Conservation (phyloP, 2,329 filamentous ascomycete species). For the Rachicladosporium sp. region DNA sequence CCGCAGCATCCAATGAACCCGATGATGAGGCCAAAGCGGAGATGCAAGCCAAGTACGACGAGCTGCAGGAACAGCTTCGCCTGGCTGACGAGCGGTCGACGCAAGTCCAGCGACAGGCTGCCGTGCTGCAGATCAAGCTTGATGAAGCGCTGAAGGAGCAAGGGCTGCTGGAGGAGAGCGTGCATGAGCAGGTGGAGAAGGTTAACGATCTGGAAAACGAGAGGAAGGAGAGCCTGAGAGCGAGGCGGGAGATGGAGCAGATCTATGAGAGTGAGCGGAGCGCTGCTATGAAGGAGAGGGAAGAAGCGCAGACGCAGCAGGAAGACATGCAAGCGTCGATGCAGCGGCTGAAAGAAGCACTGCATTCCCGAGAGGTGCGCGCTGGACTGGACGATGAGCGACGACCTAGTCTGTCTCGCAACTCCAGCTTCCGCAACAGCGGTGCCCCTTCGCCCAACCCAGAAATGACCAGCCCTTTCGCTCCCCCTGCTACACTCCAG, state of each 20-base stretch:
- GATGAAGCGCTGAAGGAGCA: constrained; percentile 79
- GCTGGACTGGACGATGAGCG: constrained; percentile 39
- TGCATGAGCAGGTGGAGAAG: constrained; percentile 76
- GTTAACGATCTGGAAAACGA: constrained; percentile 72
- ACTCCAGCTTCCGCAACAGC: constrained; percentile 17
- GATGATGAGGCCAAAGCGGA: constrained; percentile 64
- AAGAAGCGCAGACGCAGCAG: constrained; percentile 70
- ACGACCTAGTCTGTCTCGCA: constrained; percentile 37
- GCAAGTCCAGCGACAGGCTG: constrained; percentile 72
- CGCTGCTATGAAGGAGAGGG: constrained; percentile 80
- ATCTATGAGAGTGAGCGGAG: constrained; percentile 86
- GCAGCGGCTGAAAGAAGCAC: constrained; percentile 78
- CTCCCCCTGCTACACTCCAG: constrained; percentile 70
- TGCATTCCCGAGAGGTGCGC: constrained; percentile 59
- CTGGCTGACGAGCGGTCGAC: constrained; percentile 56
- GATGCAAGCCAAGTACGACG: constrained; percentile 65
- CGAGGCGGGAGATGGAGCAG: constrained; percentile 81
- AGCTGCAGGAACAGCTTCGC: constrained; percentile 69
- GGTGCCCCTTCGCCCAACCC: constrained; percentile 47
- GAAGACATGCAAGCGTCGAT: constrained; percentile 86
- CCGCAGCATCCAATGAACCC: constrained; percentile 21
- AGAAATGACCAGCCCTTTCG: constrained; percentile 57
- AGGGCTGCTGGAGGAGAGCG: constrained; percentile 70
- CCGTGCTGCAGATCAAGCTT: constrained; percentile 71
- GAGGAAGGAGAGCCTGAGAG: constrained; percentile 68